These are phyloP conservation scores for Neofusicoccum kwambonambiense DNA, from an alignment of 2,329 filamentous ascomycete genomes.

Conservation along the genomic window DNA sequence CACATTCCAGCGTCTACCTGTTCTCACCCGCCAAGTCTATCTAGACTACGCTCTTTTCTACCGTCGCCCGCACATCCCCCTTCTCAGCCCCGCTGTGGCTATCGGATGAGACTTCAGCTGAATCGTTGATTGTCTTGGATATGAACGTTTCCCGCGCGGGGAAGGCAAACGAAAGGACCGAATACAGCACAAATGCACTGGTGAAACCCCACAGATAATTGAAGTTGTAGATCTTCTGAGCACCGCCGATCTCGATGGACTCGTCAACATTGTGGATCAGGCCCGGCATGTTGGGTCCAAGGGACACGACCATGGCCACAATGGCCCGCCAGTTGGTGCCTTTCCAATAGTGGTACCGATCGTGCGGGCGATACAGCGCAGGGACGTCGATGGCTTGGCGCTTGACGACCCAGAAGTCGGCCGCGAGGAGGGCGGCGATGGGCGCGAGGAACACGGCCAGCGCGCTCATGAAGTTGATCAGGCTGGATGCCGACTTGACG, in stretches of 20 bases:
- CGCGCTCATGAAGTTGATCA: constrained; percentile 30
- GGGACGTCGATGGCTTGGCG: constrained; percentile 24
- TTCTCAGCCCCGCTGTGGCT: background rate
- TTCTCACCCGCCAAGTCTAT: background rate
- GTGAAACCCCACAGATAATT: constrained; percentile 39
- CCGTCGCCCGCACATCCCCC: background rate
- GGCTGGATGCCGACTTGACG: constrained; percentile 24
- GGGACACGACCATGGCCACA: constrained; percentile 22
- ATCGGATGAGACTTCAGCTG: background rate
- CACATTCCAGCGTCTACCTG: background rate
- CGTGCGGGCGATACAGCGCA: constrained; percentile 24
- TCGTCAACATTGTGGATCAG: constrained; percentile 25
- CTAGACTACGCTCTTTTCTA: background rate
- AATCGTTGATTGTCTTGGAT: background rate
- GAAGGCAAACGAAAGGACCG: constrained; percentile 31
- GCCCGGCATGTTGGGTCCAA: constrained; percentile 24
- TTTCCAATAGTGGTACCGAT: constrained; percentile 19
- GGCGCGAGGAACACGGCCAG: constrained; percentile 31
- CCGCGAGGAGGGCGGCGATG: constrained; percentile 22
- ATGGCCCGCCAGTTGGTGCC: constrained; percentile 27
- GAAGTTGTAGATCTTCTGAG: constrained; percentile 32
- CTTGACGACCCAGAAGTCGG: constrained; percentile 28
- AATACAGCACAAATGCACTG: constrained; percentile 35
- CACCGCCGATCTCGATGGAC: constrained; percentile 25
- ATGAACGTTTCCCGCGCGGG: constrained; percentile 35